Evolutionary conservation across 345 rosid genomes (phyloP).

Genomic region (Sonneratia alba): DNA sequence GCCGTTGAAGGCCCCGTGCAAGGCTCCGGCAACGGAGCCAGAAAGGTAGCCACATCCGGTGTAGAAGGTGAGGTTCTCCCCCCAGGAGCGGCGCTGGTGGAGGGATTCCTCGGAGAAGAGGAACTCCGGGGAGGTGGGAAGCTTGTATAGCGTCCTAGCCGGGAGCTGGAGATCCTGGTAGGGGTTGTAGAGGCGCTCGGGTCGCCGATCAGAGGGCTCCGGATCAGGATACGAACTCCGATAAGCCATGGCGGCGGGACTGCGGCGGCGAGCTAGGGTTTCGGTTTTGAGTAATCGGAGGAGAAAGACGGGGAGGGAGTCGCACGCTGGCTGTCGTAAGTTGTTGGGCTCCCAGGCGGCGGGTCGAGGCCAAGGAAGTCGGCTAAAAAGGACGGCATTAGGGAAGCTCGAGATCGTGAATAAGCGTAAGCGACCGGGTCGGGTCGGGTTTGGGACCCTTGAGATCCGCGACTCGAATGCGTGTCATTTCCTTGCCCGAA

Average conservation of each 20-base stretch:
- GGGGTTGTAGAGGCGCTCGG: constrained; percentile 70
- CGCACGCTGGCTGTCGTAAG: neutral
- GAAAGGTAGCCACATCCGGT: constrained; percentile 76
- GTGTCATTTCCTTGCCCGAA: too few species aligned
- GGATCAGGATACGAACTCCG: constrained; percentile 20
- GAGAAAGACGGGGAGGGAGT: neutral
- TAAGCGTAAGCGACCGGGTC: too few species aligned
- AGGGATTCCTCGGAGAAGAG: constrained; percentile 80
- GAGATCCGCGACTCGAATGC: too few species aligned
- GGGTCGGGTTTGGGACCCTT: too few species aligned
- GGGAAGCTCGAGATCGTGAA: neutral
- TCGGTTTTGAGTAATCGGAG: neutral
- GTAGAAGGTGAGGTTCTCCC: constrained; percentile 90
- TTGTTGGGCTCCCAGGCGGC: neutral
- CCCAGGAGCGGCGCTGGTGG: constrained; percentile 93
- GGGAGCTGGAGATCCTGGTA: constrained; percentile 68
- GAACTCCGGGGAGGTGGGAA: constrained; percentile 85
- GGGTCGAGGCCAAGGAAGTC: neutral
- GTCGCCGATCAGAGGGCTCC: constrained; percentile 18
- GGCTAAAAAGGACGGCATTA: neutral
- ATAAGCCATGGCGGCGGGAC: constrained; percentile 18
- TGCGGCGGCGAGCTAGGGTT: constrained; percentile 5
- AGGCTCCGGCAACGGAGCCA: constrained; percentile 56
- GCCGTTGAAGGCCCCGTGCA: constrained; percentile 42
- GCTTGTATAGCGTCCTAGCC: constrained; percentile 52